Conservation (phyloP, 2,329 filamentous ascomycete species). For the Botrytis pseudocinerea region DNA sequence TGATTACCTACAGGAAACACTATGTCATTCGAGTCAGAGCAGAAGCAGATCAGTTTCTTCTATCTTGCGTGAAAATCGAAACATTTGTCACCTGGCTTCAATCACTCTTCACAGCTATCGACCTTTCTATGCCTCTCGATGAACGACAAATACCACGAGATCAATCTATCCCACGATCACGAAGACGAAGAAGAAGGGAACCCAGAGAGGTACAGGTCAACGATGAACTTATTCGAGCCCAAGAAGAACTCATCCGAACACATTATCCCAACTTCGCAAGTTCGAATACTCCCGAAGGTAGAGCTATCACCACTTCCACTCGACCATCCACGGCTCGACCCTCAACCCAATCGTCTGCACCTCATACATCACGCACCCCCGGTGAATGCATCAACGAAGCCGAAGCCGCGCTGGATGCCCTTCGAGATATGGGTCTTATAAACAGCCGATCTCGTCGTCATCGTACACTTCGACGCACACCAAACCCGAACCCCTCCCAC, state of each 20-base stretch:
- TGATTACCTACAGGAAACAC: conserved; percentile 40
- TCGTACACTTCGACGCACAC: conserved; percentile 6
- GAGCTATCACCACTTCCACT: not conserved
- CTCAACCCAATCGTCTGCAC: not conserved
- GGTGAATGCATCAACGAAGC: not conserved
- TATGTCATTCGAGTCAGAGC: conserved; percentile 71
- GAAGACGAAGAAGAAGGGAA: conserved; percentile 34
- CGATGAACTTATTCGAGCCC: conserved; percentile 29
- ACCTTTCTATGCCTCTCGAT: conserved; percentile 69
- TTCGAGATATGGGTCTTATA: conserved; percentile 19
- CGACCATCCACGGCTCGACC: not conserved
- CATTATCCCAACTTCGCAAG: conserved; percentile 31
- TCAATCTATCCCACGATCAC: conserved; percentile 55
- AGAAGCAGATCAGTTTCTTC: conserved; percentile 72
- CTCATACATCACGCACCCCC: not conserved
- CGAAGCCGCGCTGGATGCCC: not conserved
- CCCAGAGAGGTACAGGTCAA: conserved; percentile 17
- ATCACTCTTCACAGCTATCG: conserved; percentile 69
- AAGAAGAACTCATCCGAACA: conserved; percentile 33
- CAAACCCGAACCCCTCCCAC: conserved; percentile 23
- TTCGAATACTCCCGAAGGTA: conserved; percentile 1
- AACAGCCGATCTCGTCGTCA: not conserved
- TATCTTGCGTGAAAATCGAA: conserved; percentile 65
- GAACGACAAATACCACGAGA: conserved; percentile 66
- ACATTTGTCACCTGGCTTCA: conserved; percentile 70